phyloP scores from a whole-genome alignment of 176 grass and related monocot genomes.

The Phoenix dactylifera region DNA sequence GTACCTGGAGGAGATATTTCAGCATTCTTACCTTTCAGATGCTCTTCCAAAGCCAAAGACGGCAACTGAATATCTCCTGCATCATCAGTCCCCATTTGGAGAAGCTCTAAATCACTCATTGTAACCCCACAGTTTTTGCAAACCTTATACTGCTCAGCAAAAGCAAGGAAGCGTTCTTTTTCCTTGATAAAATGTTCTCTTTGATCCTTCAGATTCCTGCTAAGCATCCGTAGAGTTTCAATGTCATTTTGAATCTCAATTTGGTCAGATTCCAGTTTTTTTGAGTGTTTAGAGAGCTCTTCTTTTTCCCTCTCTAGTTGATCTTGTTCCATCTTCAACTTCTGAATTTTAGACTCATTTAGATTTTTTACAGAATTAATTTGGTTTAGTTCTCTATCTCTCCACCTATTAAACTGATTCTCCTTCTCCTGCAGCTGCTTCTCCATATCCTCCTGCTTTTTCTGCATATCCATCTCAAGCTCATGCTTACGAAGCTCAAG shows the following conservation, averaged over 20 bases:
- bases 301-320: conserved; percentile 48
- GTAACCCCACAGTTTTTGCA: conserved; percentile 73
- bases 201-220: conserved; percentile 52
- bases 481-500: conserved; percentile 55
- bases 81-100: conserved; percentile 25
- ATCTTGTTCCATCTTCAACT: conserved; percentile 50
- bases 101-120: conserved; percentile 47
- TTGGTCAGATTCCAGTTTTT: conserved; percentile 61
- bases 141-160: conserved; percentile 55
- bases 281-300: conserved; percentile 35
- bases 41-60: conserved; percentile 33
- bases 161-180: conserved; percentile 32
- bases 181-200: conserved; percentile 65
- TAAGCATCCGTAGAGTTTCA: conserved; percentile 51
- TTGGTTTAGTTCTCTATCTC: conserved; percentile 48
- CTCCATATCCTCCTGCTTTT: conserved; percentile 51
- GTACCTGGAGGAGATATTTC: conserved; percentile 27
- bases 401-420: conserved; percentile 55
- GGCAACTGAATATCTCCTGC: conserved; percentile 37
- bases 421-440: conserved; percentile 55
- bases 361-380: conserved; percentile 41
- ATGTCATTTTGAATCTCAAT: conserved; percentile 75
- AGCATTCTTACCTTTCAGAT: conserved; percentile 18
- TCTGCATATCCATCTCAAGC: conserved; percentile 74
- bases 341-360: conserved; percentile 66